phyloP scores from a whole-genome alignment of 1,284 basidiomycete genomes.

The Mrakiaceae sp. region DNA sequence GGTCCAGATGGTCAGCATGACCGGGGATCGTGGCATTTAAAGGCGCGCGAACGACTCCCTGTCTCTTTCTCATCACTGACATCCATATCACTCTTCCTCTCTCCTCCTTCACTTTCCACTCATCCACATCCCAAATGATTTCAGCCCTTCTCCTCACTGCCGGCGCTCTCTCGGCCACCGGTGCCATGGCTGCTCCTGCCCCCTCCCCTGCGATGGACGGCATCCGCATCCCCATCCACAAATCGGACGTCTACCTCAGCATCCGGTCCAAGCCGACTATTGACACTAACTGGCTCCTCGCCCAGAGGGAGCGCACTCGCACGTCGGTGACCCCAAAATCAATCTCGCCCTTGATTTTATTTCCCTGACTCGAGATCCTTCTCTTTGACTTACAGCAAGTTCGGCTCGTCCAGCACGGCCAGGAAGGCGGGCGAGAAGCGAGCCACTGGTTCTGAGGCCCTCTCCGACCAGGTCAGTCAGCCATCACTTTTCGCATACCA shows the following conservation, averaged over 20 bases:
- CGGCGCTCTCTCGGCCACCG: not conserved
- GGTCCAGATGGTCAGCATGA: too few relatives aligned
- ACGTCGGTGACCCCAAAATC: not conserved
- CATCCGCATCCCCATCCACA: not conserved
- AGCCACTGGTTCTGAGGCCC: not conserved
- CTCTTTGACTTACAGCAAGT: not conserved
- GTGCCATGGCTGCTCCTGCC: not conserved
- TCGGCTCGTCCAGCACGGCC: not conserved
- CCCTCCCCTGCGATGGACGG: not conserved
- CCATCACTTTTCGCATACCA: not conserved
- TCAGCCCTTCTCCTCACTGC: not conserved
- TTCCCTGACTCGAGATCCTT: not conserved
- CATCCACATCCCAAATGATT: not conserved
- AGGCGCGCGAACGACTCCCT: not conserved
- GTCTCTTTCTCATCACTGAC: not conserved
- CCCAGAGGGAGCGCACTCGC: too few relatives aligned
- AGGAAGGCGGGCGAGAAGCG: not conserved
- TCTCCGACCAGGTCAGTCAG: not conserved
- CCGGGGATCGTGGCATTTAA: too few relatives aligned
- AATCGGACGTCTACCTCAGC: not conserved
- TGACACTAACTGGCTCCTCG: not conserved
- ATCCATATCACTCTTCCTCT: not conserved
- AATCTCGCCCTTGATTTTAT: not conserved
- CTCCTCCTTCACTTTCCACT: not conserved
- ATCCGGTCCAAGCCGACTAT: not conserved